Base-by-base conservation (phyloP, 148 eudicot genomes). In the Salicornia ramosissima region DNA sequence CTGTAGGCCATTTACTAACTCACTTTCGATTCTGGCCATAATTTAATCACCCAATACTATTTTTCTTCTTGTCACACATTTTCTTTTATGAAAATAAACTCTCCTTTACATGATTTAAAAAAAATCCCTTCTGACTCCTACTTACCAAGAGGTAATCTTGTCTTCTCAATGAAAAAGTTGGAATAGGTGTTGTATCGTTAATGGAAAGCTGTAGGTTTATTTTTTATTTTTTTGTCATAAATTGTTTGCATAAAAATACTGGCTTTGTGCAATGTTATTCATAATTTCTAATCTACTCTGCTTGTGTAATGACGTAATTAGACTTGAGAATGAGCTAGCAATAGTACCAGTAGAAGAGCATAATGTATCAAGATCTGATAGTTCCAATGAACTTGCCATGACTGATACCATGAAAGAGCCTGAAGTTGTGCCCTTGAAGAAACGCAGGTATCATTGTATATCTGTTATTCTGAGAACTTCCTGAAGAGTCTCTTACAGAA, bases 391-490 rank as follows among this genome's bases (percentile, higher is more conserved):
- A 53, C 68, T 70, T 60, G 43, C 61, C 36, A 76, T 75, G 68
- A 67, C 60, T 54, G 74, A 80, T 59, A 59, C 75, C 45, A 79
- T 71, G 74, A 83, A 83, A 75, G 85, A 78, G 79, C 68, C 67
- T 69, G 79, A 63, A 75, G 84, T 74, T 74, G 77, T 70, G 71
- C 83, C 88, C 12, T 81, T 81, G 81, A 81, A 69, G 75, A 85
- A 80, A 80, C 78, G 84, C 76, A 85, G 88, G 96, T 73, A 80
- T 63, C 9, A 64, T 67, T 24, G 25, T 34, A 10, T 30, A 6
- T 19, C 33, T 30, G 34, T 15, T 34, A 28, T 19, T 68, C 42
- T 72, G 67, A 50, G 10, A 64, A 39, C 51, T 72, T 53, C 11
- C 29, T 25, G 19, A 43, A 13, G 8, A 24, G 1, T 57, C 2